phyloP scores from a whole-genome alignment of 257 asterid genomes.

The Penstemon barbatus region DNA sequence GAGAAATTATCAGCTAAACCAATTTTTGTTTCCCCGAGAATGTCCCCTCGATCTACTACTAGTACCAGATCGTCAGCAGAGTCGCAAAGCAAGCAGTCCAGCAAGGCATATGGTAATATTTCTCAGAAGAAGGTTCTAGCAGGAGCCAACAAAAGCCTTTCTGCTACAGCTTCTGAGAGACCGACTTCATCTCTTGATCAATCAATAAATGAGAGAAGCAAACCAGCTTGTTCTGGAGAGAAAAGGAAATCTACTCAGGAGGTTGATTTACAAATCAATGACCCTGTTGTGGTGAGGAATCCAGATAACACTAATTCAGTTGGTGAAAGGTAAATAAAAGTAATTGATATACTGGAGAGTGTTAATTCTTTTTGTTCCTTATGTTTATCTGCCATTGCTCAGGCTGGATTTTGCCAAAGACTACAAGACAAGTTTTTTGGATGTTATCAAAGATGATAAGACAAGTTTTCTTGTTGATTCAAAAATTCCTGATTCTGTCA shows the following conservation, averaged over 20 bases:
- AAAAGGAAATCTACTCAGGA: conserved; percentile 51
- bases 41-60: conserved; percentile 43
- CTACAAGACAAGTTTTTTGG: conserved; percentile 41
- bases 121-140: conserved; percentile 50
- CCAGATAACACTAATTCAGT: conserved; percentile 33
- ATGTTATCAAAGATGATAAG: conserved; percentile 46
- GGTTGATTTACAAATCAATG: conserved; percentile 40
- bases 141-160: conserved; percentile 32
- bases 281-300: conserved; percentile 48
- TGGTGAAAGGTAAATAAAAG: conserved; percentile 59
- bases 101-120: conserved; percentile 41
- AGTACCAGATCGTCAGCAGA: conserved; percentile 43
- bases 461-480: conserved; percentile 42
- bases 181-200: conserved; percentile 42
- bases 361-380: conserved; percentile 32
- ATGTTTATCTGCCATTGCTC: conserved; percentile 34
- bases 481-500: conserved; percentile 49
- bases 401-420: conserved; percentile 60
- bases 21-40: conserved; percentile 49
- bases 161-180: conserved; percentile 38
- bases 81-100: conserved; percentile 44
- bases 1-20: conserved; percentile 45
- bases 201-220: conserved; percentile 49
- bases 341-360: conserved; percentile 19
- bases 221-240: conserved; percentile 51